Evolutionary conservation across 768 basidiomycete species (phyloP).

Genomic region (Amanita polypyramis): DNA sequence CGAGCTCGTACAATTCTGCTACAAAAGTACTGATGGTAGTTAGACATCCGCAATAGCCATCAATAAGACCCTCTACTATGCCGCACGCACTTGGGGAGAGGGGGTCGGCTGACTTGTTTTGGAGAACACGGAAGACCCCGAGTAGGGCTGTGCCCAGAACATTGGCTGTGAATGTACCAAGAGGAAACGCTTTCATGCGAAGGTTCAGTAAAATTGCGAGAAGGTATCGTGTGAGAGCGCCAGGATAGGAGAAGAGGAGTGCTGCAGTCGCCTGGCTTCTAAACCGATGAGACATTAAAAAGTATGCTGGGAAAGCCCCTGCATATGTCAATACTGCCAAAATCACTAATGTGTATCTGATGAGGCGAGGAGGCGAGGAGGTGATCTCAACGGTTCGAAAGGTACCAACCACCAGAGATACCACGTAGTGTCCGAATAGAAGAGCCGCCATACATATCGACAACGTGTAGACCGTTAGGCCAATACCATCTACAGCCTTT

Average conservation of each 20-base stretch:
- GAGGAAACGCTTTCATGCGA: slow-evolving; percentile 47
- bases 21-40: slow-evolving; percentile 93
- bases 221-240: slow-evolving; percentile 74
- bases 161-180: slow-evolving; percentile 76
- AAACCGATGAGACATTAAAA: slow-evolving; percentile 53
- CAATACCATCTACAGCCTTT: slow-evolving; percentile 82
- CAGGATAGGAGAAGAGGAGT: slow-evolving; percentile 83
- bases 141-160: slow-evolving; percentile 74
- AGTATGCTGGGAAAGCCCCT: slow-evolving; percentile 71
- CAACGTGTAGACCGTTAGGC: slow-evolving; percentile 71
- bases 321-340: slow-evolving; percentile 60
- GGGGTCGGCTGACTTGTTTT: slow-evolving; percentile 33
- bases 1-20: slow-evolving; percentile 59
- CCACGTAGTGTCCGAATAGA: slow-evolving; percentile 60
- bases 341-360: slow-evolving; percentile 41
- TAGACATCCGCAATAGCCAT: slow-evolving; percentile 93
- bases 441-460: slow-evolving; percentile 70
- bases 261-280: slow-evolving; percentile 80
- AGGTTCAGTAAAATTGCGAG: slow-evolving; percentile 68
- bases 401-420: slow-evolving; percentile 27
- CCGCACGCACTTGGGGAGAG: slow-evolving; percentile 49
- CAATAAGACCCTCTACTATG: slow-evolving; percentile 69
- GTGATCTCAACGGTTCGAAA: slow-evolving; percentile 21
- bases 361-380: slow-evolving; percentile 24
- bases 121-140: slow-evolving; percentile 61